Evolutionary conservation across 768 basidiomycete species (phyloP).

Genomic region (Trametes cubensis): DNA sequence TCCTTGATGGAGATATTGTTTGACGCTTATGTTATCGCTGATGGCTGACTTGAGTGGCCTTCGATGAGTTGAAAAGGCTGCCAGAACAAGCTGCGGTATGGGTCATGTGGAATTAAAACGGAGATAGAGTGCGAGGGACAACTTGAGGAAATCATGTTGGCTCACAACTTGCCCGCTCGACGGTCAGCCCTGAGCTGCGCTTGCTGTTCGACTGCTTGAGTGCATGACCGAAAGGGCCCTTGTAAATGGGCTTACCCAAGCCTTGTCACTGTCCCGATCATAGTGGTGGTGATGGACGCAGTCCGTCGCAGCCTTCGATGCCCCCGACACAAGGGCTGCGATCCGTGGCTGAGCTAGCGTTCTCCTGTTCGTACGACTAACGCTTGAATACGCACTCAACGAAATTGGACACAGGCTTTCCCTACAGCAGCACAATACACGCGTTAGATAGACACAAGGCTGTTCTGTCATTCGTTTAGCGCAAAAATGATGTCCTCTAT

Average conservation of each 20-base stretch:
- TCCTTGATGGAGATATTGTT: no score
- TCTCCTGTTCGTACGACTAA: background rate
- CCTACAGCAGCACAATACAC: slow-evolving; percentile 4
- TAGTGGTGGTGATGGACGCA: slow-evolving; percentile 73
- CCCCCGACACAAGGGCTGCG: slow-evolving; percentile 73
- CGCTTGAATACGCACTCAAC: slow-evolving; percentile 28
- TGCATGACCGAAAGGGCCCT: background rate
- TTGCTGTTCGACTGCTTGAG: slow-evolving; percentile 47
- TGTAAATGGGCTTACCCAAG: slow-evolving; percentile 58
- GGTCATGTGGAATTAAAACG: no score
- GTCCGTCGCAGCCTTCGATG: slow-evolving; percentile 72
- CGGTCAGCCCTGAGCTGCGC: slow-evolving; percentile 65
- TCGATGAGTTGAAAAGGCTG: no score
- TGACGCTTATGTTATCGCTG: no score
- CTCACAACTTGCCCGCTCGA: background rate
- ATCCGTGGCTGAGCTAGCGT: background rate
- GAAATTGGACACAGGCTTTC: slow-evolving; percentile 30
- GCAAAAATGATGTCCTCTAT: no score
- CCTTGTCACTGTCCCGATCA: slow-evolving; percentile 72
- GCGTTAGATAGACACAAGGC: no score
- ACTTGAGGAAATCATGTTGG: no score
- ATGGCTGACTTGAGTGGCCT: no score
- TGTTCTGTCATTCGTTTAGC: no score
- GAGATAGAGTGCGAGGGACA: no score
- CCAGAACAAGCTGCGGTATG: no score